These are phyloP conservation scores for Ustilago hordei DNA, from an alignment of 1,284 basidiomycete species.

Conservation along the genomic window DNA sequence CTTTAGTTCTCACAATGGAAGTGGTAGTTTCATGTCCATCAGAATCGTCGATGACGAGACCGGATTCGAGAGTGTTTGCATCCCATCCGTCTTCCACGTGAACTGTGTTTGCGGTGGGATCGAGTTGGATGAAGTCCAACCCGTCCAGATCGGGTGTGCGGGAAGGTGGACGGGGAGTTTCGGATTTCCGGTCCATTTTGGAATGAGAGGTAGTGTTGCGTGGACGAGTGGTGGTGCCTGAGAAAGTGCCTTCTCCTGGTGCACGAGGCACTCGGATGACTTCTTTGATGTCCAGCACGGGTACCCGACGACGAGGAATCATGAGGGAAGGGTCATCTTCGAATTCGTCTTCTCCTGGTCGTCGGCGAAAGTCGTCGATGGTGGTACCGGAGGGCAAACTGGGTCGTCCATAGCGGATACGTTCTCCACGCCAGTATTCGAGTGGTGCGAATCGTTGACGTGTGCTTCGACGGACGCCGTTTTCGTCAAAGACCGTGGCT, in stretches of 20 bases:
- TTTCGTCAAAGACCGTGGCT: conserved; percentile 57
- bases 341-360: conserved; percentile 54
- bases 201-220: background rate
- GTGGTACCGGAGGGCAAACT: conserved; percentile 41
- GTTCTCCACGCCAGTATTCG: conserved; percentile 93
- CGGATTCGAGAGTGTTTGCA: conserved; percentile 78
- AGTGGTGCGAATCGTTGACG: conserved; percentile 82
- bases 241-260: conserved; percentile 70
- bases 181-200: conserved; percentile 28
- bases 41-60: conserved; percentile 79
- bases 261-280: conserved; percentile 83
- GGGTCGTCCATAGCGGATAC: conserved; percentile 77
- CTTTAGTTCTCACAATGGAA: conserved; percentile 39
- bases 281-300: conserved; percentile 78
- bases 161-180: conserved; percentile 67
- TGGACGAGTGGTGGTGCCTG: conserved; percentile 41
- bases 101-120: conserved; percentile 68
- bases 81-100: conserved; percentile 82
- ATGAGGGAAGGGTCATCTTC: conserved; percentile 51
- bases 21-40: conserved; percentile 76
- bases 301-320: conserved; percentile 72
- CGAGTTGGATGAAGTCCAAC: conserved; percentile 70
- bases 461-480: conserved; percentile 80
- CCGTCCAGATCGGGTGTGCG: conserved; percentile 59
- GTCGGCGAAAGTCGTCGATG: conserved; percentile 27